phyloP scores from a whole-genome alignment of 2,329 filamentous ascomycete genomes.

The Chlorencoelia australis region DNA sequence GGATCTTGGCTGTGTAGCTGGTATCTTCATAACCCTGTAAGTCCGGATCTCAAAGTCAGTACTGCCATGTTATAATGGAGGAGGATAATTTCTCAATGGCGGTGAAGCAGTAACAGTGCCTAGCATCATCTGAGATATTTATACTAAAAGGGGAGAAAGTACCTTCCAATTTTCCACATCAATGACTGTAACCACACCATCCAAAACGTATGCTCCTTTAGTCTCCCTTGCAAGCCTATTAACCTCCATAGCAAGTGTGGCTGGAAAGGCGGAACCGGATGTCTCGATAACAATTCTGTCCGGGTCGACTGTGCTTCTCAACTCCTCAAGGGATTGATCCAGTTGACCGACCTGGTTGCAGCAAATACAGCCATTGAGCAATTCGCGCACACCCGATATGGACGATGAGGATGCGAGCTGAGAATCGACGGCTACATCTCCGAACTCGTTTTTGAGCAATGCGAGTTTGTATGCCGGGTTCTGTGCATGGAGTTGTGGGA shows the following conservation, averaged over 20 bases:
- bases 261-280: constrained; percentile 53
- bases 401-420: constrained; percentile 75
- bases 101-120: too few species aligned
- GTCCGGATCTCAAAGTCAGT: too few species aligned
- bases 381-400: constrained; percentile 82
- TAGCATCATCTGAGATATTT: too few species aligned
- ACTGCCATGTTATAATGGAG: too few species aligned
- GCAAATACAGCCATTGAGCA: constrained; percentile 96
- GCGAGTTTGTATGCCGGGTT: constrained; percentile 75
- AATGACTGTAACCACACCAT: constrained; percentile 62
- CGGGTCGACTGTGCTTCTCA: constrained; percentile 44
- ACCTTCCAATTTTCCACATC: constrained; percentile 69
- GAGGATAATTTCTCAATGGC: too few species aligned
- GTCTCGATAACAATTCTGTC: constrained; percentile 94
- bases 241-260: constrained; percentile 62
- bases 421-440: constrained; percentile 86
- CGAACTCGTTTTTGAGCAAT: constrained; percentile 96
- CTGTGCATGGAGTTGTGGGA: constrained; percentile 73
- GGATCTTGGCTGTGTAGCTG: constrained; percentile 60
- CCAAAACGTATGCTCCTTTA: constrained; percentile 47
- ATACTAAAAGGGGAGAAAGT: too few species aligned
- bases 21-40: constrained; percentile 68
- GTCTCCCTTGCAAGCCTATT: constrained; percentile 50
- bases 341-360: constrained; percentile 96
- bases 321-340: constrained; percentile 65